Percentiles rank a stretch among this genome's conserved stretches.
phyloP scores from a whole-genome alignment of 345 rosid genomes.

The Moringa oleifera region DNA sequence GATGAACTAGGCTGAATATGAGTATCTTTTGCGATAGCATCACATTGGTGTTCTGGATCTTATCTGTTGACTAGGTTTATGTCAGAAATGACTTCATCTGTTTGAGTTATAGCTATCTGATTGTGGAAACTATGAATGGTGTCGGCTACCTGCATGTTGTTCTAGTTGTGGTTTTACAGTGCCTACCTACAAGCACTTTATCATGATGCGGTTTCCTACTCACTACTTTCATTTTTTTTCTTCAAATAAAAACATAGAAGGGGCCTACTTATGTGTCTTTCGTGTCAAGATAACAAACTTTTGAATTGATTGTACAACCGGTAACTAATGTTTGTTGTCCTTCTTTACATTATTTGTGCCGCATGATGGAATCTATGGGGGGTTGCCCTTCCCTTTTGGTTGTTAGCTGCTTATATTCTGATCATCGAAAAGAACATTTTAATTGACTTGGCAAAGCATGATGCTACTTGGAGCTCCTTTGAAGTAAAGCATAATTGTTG shows the following conservation, averaged over 20 bases:
- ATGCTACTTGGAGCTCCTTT: background rate
- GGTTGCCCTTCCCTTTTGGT: background rate
- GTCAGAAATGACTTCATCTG: background rate
- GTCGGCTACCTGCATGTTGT: background rate
- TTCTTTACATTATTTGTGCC: too few species aligned
- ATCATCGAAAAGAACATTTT: background rate
- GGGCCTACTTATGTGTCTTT: too few species aligned
- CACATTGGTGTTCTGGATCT: background rate
- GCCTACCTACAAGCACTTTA: background rate
- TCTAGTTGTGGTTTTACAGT: background rate
- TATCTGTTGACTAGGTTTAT: background rate
- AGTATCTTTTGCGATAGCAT: background rate
- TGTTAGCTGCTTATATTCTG: background rate
- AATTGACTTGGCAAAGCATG: background rate
- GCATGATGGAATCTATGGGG: background rate
- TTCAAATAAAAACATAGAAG: too few species aligned
- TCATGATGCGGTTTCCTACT: too few species aligned
- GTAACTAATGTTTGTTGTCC: too few species aligned
- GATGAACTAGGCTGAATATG: background rate
- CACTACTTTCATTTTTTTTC: too few species aligned
- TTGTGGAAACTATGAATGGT: background rate
- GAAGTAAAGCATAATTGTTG: too few species aligned
- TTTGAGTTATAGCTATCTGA: background rate
- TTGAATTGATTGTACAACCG: too few species aligned
- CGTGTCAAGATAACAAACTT: too few species aligned